Base-by-base conservation (phyloP, 1,139 yeast genomes). In the Pneumocystis jirovecii region DNA sequence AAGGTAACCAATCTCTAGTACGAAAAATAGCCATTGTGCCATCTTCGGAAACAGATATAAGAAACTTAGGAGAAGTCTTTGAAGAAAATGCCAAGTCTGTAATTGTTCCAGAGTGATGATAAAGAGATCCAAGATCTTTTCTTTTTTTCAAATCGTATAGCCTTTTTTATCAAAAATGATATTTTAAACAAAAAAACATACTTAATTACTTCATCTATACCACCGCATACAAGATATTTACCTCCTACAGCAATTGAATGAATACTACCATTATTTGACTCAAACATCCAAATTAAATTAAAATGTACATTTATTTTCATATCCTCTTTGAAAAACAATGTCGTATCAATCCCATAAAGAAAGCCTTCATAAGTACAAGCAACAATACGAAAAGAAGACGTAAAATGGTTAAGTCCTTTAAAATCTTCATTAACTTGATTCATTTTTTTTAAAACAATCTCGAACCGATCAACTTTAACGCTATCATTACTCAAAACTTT, bases 291-390 rank as follows among this genome's bases (percentile, higher is more conserved):
- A 61, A 95, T 84, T 1, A 97, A 96, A 63, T 89, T 91, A 77
- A 95, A 93, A 4, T 87, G 80, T 1, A 91, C 86, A 21, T 76
- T 74, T 50, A 64, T 57, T 69, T 7, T 63, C 66, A 40, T 17
- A 42, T 60, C 19, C 10, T 19, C 39, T 61, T 45, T 42, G 68
- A 1, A 71, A 70, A 2, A 67, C 70, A 3, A 75, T 29, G 85
- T 80, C 61, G 89, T 78, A 0, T 97, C 89, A 25, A 91, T 80
- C 78, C 97, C 90, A 63, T 91, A 77, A 63, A 95, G 77, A 69
- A 90, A 89, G 76, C 95, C 98, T 76, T 95, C 98, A 72, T 95
- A 93, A 0, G 97, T 90, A 31, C 97, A 98, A 10, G 89, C 95
- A 72, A 93, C 82, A 59, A 93, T 84, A 72, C 98, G 80, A 70